Evolutionary conservation across 1,139 yeast species (phyloP).

Genomic region (Entelexis paramagnoliae): DNA sequence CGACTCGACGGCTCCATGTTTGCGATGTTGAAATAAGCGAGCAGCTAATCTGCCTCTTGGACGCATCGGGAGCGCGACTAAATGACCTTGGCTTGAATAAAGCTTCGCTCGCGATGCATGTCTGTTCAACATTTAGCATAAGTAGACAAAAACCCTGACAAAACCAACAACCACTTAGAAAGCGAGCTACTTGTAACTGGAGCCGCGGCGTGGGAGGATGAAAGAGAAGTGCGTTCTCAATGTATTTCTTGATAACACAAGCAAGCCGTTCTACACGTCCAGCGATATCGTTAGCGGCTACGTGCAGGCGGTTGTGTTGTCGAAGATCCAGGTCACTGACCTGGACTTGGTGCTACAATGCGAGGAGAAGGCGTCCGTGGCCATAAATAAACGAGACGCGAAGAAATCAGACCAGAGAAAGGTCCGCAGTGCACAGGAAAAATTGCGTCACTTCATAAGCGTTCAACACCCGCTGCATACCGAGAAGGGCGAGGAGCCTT

Average conservation of each 20-base stretch:
- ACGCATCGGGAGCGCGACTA: too few species aligned
- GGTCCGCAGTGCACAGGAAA: not conserved
- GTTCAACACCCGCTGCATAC: conserved; percentile 1
- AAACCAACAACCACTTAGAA: not conserved
- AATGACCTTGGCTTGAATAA: too few species aligned
- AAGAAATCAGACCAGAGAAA: not conserved
- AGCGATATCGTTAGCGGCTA: conserved; percentile 16
- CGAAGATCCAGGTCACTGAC: conserved; percentile 1
- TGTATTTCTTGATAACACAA: conserved; percentile 5
- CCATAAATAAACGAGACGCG: not conserved
- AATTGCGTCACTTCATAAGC: not conserved
- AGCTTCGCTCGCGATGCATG: not conserved
- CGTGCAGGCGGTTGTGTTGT: conserved; percentile 1
- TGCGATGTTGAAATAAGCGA: too few species aligned
- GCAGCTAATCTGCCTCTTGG: too few species aligned
- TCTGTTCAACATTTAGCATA: not conserved
- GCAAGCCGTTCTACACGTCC: conserved; percentile 14
- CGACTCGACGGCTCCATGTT: too few species aligned
- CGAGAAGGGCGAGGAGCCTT: conserved; percentile 4
- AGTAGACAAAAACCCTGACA: not conserved
- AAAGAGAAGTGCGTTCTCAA: conserved; percentile 2
- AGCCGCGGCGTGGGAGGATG: not conserved
- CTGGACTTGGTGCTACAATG: conserved; percentile 10
- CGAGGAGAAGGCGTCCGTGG: conserved; percentile 11
- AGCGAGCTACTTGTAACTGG: not conserved